Conservation (phyloP, 225 moss, liverwort and hornwort genomes). For the Sphagnum contortum region DNA sequence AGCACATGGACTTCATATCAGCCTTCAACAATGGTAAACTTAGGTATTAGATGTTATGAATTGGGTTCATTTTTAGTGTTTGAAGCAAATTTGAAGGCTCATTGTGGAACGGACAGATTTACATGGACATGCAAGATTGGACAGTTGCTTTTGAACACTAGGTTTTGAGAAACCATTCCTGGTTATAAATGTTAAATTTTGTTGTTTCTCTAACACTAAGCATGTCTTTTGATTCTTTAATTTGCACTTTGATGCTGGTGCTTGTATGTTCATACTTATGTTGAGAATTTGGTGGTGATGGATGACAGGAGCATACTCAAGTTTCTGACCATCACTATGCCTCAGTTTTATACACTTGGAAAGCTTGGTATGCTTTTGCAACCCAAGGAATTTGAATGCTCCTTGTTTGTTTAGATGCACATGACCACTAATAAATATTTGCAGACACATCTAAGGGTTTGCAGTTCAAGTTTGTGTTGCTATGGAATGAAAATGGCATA, state of each 20-base stretch:
- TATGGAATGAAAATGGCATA: too few species aligned
- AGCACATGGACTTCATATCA: too few species aligned
- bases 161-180: slow-evolving; percentile 47
- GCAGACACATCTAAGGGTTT: too few species aligned
- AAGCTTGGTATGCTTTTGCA: slow-evolving; percentile 61
- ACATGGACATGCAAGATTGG: slow-evolving; percentile 76
- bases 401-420: too few species aligned
- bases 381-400: too few species aligned
- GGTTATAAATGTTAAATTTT: slow-evolving; percentile 66
- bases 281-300: neutral
- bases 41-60: too few species aligned
- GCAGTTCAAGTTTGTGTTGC: too few species aligned
- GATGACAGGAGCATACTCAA: slow-evolving; percentile 55
- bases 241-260: too few species aligned
- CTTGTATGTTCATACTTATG: neutral
- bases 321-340: slow-evolving; percentile 70
- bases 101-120: slow-evolving; percentile 41
- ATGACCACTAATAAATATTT: too few species aligned
- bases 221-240: too few species aligned
- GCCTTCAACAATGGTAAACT: too few species aligned
- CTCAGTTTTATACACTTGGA: slow-evolving; percentile 72
- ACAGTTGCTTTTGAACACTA: slow-evolving; percentile 51
- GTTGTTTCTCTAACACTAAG: neutral
- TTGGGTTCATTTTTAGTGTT: too few species aligned
- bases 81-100: neutral